phyloP scores from a whole-genome alignment of 108 stramenopile genomes.

The Bacterosira constricta region DNA sequence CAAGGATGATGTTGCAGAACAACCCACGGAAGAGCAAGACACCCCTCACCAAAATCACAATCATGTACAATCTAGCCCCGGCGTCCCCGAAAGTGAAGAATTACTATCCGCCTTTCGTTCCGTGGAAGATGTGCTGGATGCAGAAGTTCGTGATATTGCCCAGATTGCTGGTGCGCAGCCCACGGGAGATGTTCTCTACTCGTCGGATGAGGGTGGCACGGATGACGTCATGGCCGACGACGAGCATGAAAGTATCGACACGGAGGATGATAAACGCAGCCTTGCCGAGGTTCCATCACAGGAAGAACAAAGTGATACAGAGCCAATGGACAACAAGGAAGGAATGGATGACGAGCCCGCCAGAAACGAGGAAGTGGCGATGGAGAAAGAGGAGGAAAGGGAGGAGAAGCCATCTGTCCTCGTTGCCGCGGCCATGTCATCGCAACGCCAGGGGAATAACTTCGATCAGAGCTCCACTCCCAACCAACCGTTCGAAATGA shows the following conservation, averaged over 20 bases:
- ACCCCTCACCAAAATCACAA: too few relatives aligned
- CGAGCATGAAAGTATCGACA: slow-evolving; percentile 49
- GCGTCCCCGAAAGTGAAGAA: too few relatives aligned
- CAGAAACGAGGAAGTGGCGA: not conserved
- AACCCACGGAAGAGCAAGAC: too few relatives aligned
- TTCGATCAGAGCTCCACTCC: slow-evolving; percentile 1
- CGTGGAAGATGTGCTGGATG: too few relatives aligned
- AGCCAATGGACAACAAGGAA: too few relatives aligned
- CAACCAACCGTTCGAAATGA: slow-evolving; percentile 4
- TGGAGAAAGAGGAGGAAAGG: not conserved
- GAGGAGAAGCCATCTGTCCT: slow-evolving; percentile 45
- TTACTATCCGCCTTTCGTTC: too few relatives aligned
- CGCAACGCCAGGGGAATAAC: slow-evolving; percentile 33
- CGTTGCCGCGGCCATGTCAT: slow-evolving; percentile 50
- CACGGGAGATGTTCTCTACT: slow-evolving; percentile 1
- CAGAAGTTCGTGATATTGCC: too few relatives aligned
- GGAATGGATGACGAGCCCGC: not conserved
- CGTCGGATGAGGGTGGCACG: slow-evolving; percentile 19
- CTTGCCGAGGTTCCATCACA: slow-evolving; percentile 14
- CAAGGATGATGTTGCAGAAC: too few relatives aligned
- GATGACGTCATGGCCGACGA: slow-evolving; percentile 54
- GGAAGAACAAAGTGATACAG: too few relatives aligned
- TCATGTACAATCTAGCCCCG: too few relatives aligned
- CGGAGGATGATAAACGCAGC: slow-evolving; percentile 50
- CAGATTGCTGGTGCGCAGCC: not conserved